A percentile compares a stretch with the other conserved stretches of the same genome.
Evolutionary conservation across 495 filamentous ascomycete species (phyloP).

Genomic region (Trichoderma reesei): DNA sequence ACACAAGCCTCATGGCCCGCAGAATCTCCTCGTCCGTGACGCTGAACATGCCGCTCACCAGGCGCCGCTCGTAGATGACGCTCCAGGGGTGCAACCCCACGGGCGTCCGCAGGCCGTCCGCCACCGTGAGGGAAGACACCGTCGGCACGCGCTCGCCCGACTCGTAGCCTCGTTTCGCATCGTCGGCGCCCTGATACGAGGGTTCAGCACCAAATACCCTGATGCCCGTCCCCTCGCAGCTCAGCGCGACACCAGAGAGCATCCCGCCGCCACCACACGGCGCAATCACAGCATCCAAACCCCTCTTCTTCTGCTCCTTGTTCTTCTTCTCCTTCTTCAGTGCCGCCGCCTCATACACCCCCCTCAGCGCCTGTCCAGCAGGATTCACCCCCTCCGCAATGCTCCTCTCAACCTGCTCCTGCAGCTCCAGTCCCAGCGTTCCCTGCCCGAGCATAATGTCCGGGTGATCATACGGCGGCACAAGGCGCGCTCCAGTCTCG

Average conservation of each 20-base stretch:
- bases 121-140: slow-evolving; percentile 74
- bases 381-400: slow-evolving; percentile 18
- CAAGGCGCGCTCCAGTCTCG: slow-evolving; percentile 60
- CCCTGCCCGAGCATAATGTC: slow-evolving; percentile 89
- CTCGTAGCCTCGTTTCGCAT: slow-evolving; percentile 59
- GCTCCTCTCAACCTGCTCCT: slow-evolving; percentile 53
- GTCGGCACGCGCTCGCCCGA: slow-evolving; percentile 48
- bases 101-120: slow-evolving; percentile 81
- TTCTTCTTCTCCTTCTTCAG: slow-evolving; percentile 13
- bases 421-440: slow-evolving; percentile 76
- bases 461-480: slow-evolving; percentile 88
- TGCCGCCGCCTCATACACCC: slow-evolving; percentile 5
- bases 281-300: slow-evolving; percentile 70
- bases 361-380: slow-evolving; percentile 1
- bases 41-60: slow-evolving; percentile 63
- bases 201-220: slow-evolving; percentile 89
- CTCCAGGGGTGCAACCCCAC: slow-evolving; percentile 71
- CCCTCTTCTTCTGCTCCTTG: slow-evolving; percentile 17
- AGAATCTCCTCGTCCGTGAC: slow-evolving; percentile 80
- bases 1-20: slow-evolving; percentile 61
- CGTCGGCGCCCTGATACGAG: slow-evolving; percentile 73
- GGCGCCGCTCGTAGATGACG: slow-evolving; percentile 62
- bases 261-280: slow-evolving; percentile 85
- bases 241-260: slow-evolving; percentile 72
- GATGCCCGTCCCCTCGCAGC: slow-evolving; percentile 55